Evolutionary conservation across 108 stramenopile genomes (phyloP), one percentile per base, ranked within the genome.

Genomic region (Poteriospumella lacustris): DNA sequence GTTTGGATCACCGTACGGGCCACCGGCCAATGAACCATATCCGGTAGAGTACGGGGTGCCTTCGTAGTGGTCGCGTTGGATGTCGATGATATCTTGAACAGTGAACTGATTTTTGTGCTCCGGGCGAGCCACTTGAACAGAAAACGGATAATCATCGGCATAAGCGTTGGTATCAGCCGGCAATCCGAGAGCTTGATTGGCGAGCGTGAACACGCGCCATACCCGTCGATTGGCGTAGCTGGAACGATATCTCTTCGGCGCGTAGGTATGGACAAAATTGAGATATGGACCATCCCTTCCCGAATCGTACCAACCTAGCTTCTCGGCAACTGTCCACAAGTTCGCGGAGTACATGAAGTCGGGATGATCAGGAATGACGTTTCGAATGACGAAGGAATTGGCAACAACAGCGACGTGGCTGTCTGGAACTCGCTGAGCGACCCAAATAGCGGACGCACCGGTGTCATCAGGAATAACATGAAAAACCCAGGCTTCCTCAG

Each of bases 381-480:
- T 79, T 28, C 81, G 60, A 67, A 85, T 85, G 64, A 85, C 39
- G 78, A 93, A 93, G 82, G 88, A 82, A 68, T 93, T 93, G 26
- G 92, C 91, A 42, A 91, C 81, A 2, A 90, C 90, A 3, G 90
- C 88, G 67, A 93, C 78, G 68, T 87, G 78, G 58, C 85, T 81
- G 39, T 83, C 81, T 15, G 91, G 91, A 52, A 93, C 83, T 38
- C 83, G 68, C 78, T 91, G 91, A n/a, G 92, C 92, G 0, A 82
- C 60, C 92, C 92, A 93, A 60, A 93, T 85, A 5, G 91, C 91
- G 19, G 83, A 84, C 41, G 69, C 77, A 3, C 89, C 89, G 19
- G 92, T 91, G 39, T 89, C 87, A 80, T 93, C 92, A 28, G 91
- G 86, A 24, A 89, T 62, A 40, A 93, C 85, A 75, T 93, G 92